These are phyloP conservation scores for Pestalotiopsis sp. DNA, from an alignment of 2,329 filamentous ascomycete genomes.

Conservation along the genomic window DNA sequence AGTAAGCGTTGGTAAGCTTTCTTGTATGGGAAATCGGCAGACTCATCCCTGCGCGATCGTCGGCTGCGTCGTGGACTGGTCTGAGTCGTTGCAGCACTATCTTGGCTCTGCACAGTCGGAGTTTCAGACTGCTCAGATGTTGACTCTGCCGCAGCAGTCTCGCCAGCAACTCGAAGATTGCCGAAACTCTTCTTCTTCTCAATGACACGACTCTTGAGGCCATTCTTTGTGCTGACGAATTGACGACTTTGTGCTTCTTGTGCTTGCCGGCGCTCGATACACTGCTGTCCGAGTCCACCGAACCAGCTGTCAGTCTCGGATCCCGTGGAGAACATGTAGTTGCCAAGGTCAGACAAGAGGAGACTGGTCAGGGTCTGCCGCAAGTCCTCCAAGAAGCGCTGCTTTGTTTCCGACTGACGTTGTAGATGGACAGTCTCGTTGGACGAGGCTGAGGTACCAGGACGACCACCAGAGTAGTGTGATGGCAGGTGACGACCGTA, in stretches of 20 bases:
- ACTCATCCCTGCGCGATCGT: constrained; percentile 34
- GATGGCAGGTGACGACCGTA: constrained; percentile 45
- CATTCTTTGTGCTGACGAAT: constrained; percentile 40
- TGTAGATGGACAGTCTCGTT: constrained; percentile 69
- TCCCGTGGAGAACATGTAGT: constrained; percentile 81
- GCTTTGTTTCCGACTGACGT: constrained; percentile 68
- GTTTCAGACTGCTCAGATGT: constrained; percentile 41
- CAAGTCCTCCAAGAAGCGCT: constrained; percentile 75
- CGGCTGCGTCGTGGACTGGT: constrained; percentile 36
- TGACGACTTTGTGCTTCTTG: constrained; percentile 51
- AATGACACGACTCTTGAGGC: constrained; percentile 53
- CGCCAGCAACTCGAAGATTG: constrained; percentile 59
- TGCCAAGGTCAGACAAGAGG: constrained; percentile 86
- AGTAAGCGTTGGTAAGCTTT: constrained; percentile 80
- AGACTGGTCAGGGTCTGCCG: constrained; percentile 82
- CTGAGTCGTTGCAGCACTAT: constrained; percentile 43
- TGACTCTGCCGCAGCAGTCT: constrained; percentile 35
- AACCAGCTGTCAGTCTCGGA: constrained; percentile 96
- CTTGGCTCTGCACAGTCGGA: constrained; percentile 41
- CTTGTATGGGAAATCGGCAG: constrained; percentile 74
- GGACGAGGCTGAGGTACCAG: constrained; percentile 68
- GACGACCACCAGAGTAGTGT: constrained; percentile 55
- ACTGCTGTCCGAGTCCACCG: constrained; percentile 66
- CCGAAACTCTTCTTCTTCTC: constrained; percentile 72
- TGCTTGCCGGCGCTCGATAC: constrained; percentile 63